A percentile compares a stretch with the other conserved stretches of the same genome.
Conservation (phyloP, 2,329 filamentous ascomycete species). For the Apiospora pterosperma region DNA sequence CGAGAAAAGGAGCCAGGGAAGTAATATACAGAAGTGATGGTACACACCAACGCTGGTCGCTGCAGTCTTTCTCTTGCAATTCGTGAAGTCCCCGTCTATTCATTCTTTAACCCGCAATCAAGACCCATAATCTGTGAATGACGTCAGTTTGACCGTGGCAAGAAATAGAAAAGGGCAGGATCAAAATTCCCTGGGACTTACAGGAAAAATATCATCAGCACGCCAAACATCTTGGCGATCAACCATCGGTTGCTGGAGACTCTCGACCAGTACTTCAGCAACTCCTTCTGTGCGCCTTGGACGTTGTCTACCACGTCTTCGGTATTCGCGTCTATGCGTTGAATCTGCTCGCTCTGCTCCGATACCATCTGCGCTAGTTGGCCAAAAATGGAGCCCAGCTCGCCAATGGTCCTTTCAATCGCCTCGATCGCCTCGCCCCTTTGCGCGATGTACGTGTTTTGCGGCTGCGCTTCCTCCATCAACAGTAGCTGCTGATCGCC, state of each 20-base stretch:
- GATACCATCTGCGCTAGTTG: conserved; percentile 96
- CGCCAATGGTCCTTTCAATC: conserved; percentile 91
- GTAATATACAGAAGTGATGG: conserved; percentile 6
- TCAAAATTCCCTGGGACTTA: conserved; percentile 29
- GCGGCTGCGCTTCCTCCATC: conserved; percentile 87
- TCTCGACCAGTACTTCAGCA: conserved; percentile 95
- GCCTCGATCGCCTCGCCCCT: conserved; percentile 94
- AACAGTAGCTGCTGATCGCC: conserved; percentile 85
- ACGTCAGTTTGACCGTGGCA: neutral
- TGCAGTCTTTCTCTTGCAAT: neutral
- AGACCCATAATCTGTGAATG: conserved; percentile 59
- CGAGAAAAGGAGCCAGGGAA: neutral
- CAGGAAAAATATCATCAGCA: conserved; percentile 92
- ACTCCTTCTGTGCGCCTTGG: conserved; percentile 88
- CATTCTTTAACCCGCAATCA: conserved; percentile 51
- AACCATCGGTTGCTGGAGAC: conserved; percentile 96
- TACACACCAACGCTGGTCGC: conserved; percentile 2
- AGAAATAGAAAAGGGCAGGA: neutral
- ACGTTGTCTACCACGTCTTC: conserved; percentile 98
- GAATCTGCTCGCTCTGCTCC: conserved; percentile 93
- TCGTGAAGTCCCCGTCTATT: neutral
- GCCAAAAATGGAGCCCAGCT: conserved; percentile 88
- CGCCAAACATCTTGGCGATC: conserved; percentile 80
- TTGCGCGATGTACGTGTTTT: conserved; percentile 88
- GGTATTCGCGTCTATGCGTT: conserved; percentile 94